phyloP scores from a whole-genome alignment of 2,329 filamentous ascomycete genomes.

The Aureobasidium sp. region DNA sequence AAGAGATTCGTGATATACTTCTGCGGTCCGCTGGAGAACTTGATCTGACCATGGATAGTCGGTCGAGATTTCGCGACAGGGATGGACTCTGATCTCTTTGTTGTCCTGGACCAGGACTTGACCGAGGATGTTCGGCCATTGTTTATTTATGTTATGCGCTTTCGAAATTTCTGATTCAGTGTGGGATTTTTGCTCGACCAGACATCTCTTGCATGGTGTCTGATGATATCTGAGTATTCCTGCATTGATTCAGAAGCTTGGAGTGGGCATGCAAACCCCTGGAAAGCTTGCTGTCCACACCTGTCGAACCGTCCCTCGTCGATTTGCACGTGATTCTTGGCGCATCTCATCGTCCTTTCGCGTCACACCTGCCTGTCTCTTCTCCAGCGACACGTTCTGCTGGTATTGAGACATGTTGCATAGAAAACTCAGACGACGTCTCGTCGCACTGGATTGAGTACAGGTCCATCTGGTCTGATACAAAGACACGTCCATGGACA shows the following conservation, averaged over 20 bases:
- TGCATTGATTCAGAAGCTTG: not conserved
- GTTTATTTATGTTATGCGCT: not conserved
- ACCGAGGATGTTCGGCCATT: constrained; percentile 9
- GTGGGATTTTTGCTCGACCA: not conserved
- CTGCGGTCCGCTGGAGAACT: not conserved
- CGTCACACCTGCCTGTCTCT: not conserved
- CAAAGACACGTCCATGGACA: not conserved
- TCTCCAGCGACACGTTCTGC: not conserved
- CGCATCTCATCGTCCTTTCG: not conserved
- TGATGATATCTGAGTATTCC: not conserved
- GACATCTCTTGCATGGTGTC: constrained; percentile 4
- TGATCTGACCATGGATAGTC: constrained; percentile 2
- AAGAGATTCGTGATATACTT: not conserved
- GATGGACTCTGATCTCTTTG: constrained; percentile 7
- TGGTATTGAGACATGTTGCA: not conserved
- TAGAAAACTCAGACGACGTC: not conserved
- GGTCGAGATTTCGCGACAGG: constrained; percentile 7
- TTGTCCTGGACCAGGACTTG: not conserved
- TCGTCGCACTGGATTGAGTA: not conserved
- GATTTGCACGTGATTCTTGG: not conserved
- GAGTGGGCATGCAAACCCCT: not conserved
- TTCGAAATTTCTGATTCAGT: not conserved
- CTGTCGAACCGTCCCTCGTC: not conserved
- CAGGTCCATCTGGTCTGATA: not conserved
- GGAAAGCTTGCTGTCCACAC: constrained; percentile 10